Base-by-base conservation (phyloP, 768 basidiomycete species). In the Dioszegia aurantiaca region DNA sequence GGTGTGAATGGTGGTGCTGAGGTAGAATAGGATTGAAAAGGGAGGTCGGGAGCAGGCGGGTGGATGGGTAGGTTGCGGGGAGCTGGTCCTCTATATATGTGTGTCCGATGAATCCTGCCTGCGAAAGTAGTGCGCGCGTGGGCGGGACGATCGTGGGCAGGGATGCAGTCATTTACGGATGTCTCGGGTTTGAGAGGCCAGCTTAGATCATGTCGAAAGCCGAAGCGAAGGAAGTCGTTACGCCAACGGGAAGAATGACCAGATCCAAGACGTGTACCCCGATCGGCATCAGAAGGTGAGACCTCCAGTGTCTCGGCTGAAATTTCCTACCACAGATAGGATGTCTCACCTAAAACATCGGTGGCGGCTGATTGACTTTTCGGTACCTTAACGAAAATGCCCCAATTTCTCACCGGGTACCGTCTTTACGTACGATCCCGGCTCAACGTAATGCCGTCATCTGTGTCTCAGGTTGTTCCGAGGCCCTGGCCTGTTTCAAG, bases 11-110 rank as follows among this genome's bases (percentile, higher is more conserved):
- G 26, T 12, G 3, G 23, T 14, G 3, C 4, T 21, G 17, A 14
- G 39, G 48, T 36, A 21, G 31, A 12, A 26, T 9, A 24, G 33
- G 30, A 12, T 53, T 24, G 37, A 40, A 40, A 23, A 30, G 5
- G 51, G 23, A 27, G 39, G 36, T 40, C 37, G 51, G 51, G 51
- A 53, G 23, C 19, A n/a, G 16, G 51, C 51, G 51, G 51, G 51
- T 53, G 28, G 51, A 27, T 53, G 51, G 51, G 51, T 26, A 53
- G 36, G 39, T 27, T 9, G 51, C 37, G 51, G 39, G 51, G 39
- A 26, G 48, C 16, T 19, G 48, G 28, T 9, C 16, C 17, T n/a
- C 10, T 51, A 40, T 53, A 23, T 53, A 39, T 53, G 26, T 53
- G 3, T 53, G 3, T 47, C n/a, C 37, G n/a, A n/a, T 53, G 49